These are phyloP conservation scores for Sporothrix mexicana DNA, from an alignment of 2,329 filamentous ascomycete genomes.

Conservation along the genomic window DNA sequence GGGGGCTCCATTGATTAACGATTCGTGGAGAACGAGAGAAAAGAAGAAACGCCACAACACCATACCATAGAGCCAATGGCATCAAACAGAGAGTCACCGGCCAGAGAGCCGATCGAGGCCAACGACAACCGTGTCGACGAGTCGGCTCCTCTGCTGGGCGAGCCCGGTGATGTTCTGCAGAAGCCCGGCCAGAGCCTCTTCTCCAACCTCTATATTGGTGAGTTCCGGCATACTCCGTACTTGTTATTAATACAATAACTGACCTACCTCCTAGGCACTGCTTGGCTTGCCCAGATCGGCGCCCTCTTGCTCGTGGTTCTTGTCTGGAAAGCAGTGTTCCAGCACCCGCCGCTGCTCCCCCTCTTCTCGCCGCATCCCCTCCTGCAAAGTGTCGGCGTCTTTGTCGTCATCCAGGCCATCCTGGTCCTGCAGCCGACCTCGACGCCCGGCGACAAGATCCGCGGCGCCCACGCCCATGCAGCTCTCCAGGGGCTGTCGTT, in stretches of 20 bases:
- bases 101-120: slow-evolving; percentile 50
- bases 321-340: slow-evolving; percentile 79
- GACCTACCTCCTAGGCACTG: slow-evolving; percentile 64
- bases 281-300: slow-evolving; percentile 78
- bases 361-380: slow-evolving; percentile 91
- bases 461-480: slow-evolving; percentile 68
- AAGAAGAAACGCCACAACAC: neutral
- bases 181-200: slow-evolving; percentile 66
- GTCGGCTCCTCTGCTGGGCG: slow-evolving; percentile 73
- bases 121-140: slow-evolving; percentile 49
- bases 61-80: slow-evolving; percentile 58
- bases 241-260: slow-evolving; percentile 45
- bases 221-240: slow-evolving; percentile 37
- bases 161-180: slow-evolving; percentile 75
- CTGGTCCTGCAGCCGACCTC: slow-evolving; percentile 88
- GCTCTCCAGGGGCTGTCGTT: slow-evolving; percentile 71
- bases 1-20: neutral
- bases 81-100: slow-evolving; percentile 70
- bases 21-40: neutral
- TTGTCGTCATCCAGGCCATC: slow-evolving; percentile 78
- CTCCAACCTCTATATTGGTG: slow-evolving; percentile 78
- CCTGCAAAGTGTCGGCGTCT: slow-evolving; percentile 67
- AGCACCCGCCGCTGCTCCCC: slow-evolving; percentile 63
- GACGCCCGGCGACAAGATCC: slow-evolving; percentile 72
- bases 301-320: slow-evolving; percentile 75